Evolutionary conservation across 225 moss, liverwort and hornwort species (phyloP).

Genomic region (Marchantia polymorpha): DNA sequence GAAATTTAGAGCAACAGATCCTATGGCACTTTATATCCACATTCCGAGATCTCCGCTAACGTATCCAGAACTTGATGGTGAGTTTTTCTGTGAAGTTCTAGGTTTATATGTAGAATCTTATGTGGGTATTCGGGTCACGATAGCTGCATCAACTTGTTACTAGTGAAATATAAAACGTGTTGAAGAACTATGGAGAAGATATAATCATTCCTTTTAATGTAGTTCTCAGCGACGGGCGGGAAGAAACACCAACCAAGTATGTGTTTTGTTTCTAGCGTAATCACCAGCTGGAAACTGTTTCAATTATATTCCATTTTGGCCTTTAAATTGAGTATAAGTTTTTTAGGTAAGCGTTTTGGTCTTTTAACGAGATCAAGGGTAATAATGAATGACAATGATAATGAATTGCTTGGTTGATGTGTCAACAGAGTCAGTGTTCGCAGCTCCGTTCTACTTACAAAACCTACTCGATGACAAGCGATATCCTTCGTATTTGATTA

Average conservation of each 20-base stretch:
- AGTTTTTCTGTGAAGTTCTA: conserved; percentile 4
- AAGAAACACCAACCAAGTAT: background rate
- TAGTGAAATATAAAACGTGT: too few species aligned
- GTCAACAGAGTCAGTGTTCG: conserved; percentile 78
- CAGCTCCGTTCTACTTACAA: conserved; percentile 91
- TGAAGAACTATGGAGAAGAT: background rate
- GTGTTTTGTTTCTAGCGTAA: background rate
- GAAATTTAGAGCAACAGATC: conserved; percentile 93
- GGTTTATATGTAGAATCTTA: background rate
- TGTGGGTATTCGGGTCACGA: too few species aligned
- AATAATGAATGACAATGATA: background rate
- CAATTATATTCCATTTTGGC: background rate
- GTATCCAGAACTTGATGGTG: conserved; percentile 90
- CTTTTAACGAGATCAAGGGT: background rate
- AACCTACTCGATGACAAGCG: conserved; percentile 91
- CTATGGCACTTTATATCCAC: conserved; percentile 94
- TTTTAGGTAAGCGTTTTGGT: background rate
- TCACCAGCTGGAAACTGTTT: background rate
- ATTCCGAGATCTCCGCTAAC: conserved; percentile 75
- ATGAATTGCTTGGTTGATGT: background rate
- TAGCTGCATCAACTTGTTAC: too few species aligned
- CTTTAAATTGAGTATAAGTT: background rate
- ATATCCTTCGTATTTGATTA: conserved; percentile 81
- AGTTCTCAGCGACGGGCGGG: background rate
- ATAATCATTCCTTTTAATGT: background rate